Percentiles rank a stretch among this genome's conserved stretches.
These are phyloP conservation scores for Canna indica DNA, from an alignment of 176 grass and related monocot species.

Conservation along the genomic window DNA sequence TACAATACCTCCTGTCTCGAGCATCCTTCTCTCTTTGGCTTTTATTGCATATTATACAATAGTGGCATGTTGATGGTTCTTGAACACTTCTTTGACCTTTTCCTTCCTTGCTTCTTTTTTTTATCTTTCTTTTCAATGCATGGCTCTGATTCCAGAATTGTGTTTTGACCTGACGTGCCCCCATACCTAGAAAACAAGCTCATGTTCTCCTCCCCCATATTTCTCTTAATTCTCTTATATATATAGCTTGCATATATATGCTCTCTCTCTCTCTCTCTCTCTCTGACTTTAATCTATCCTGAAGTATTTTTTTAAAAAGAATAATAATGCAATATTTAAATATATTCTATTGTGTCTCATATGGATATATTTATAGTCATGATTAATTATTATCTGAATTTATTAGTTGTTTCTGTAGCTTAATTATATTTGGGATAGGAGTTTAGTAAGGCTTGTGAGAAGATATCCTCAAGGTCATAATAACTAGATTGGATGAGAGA, in stretches of 20 bases:
- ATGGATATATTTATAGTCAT: too few relatives aligned
- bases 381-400: too few relatives aligned
- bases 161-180: conserved; percentile 72
- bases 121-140: conserved; percentile 64
- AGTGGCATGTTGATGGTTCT: conserved; percentile 32
- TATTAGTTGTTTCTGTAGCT: too few relatives aligned
- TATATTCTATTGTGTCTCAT: too few relatives aligned
- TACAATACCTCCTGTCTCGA: conserved; percentile 45
- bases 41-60: conserved; percentile 29
- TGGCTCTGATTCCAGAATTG: conserved; percentile 81
- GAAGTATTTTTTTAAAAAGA: too few relatives aligned
- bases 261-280: background rate
- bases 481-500: background rate
- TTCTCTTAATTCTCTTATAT: background rate
- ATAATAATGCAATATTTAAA: too few relatives aligned
- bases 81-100: conserved; percentile 54
- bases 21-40: conserved; percentile 36
- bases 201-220: background rate
- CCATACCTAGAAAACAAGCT: conserved; percentile 57
- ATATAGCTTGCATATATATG: background rate
- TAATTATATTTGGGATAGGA: too few relatives aligned
- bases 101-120: conserved; percentile 38
- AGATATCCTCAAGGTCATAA: background rate
- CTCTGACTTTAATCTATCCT: too few relatives aligned
- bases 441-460: too few relatives aligned